Base-by-base conservation (phyloP, 139 green algal genomes). In the Picochlorum sp. region DNA sequence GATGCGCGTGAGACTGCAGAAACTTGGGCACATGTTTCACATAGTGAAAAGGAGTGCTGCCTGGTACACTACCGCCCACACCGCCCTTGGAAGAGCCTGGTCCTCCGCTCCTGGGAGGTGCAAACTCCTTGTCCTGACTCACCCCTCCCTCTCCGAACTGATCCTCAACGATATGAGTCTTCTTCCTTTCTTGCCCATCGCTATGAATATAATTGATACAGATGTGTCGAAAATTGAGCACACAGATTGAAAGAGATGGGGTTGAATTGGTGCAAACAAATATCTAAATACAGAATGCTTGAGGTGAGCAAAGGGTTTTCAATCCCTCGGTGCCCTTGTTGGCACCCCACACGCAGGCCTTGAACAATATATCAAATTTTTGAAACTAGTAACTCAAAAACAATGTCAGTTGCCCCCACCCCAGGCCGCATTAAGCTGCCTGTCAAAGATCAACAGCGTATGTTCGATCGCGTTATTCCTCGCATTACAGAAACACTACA, bases 1-100 rank as follows among this genome's bases (percentile, higher is more conserved):
- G 61, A 71, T 92, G 81, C 18, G 77, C 63, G 61, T 91, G 87
- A 24, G 72, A 63, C 57, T 92, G 80, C 45, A 91, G 68, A 51
- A 92, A 92, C 65, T 90, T 91, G 41, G 85, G 85, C 15, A n/a
- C 66, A 13, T 86, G 75, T 2, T 78, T 66, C 10, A 78, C 41
- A 59, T 76, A 88, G 2, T 34, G 60, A n/a, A 1, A 88, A 45
- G 71, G 77, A 3, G 67, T n/a, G 28, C 62, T 54, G 64, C 20
- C 20, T 45, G 49, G 26, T 58, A 21, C 5, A 62, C 67, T 69
- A 52, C 62, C 72, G 49, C 75, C 71, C 5, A 62, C 71, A 11
- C 65, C 65, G 8, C 76, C 71, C 8, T 70, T 67, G 6, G 66
- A 60, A 18, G 30, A 56, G 34, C 14, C 31, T 45, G 15, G 1